phyloP scores from a whole-genome alignment of 225 moss, liverwort and hornwort species.

The Rhytidiadelphus loreus region DNA sequence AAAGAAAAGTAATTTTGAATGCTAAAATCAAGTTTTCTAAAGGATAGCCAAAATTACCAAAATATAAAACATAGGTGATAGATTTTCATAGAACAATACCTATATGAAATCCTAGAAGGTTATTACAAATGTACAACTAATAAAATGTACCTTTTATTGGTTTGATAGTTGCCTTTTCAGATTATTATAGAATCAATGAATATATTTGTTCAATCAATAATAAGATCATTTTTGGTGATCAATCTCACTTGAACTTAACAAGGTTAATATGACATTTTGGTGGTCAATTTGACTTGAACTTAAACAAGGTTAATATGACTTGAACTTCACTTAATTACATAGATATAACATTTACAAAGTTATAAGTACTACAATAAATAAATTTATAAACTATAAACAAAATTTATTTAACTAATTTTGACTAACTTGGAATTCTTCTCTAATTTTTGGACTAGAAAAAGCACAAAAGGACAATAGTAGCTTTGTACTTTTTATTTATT shows the following conservation, averaged over 20 bases:
- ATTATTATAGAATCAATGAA: background rate
- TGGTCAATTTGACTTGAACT: too few species aligned
- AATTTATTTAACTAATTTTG: background rate
- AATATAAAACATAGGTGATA: background rate
- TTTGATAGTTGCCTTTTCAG: background rate
- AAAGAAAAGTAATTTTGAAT: background rate
- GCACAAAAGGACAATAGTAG: rapidly evolving
- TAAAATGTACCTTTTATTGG: too few species aligned
- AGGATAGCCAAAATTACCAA: rapidly evolving
- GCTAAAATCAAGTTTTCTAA: background rate
- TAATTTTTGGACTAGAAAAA: background rate
- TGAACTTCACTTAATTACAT: background rate
- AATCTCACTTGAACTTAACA: rapidly evolving
- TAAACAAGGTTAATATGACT: too few species aligned
- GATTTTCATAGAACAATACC: background rate
- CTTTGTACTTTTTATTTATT: background rate
- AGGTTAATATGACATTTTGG: too few species aligned
- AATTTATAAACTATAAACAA: background rate
- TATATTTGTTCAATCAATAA: background rate
- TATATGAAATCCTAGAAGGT: background rate
- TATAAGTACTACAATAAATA: background rate
- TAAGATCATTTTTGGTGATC: background rate
- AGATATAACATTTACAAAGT: background rate
- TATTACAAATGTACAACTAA: rapidly evolving
- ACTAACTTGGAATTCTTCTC: too few species aligned